Percentiles rank a stretch among this genome's conserved stretches.
Evolutionary conservation across 1,139 yeast genomes (phyloP).

Genomic region (Pneumocystis carinii): DNA sequence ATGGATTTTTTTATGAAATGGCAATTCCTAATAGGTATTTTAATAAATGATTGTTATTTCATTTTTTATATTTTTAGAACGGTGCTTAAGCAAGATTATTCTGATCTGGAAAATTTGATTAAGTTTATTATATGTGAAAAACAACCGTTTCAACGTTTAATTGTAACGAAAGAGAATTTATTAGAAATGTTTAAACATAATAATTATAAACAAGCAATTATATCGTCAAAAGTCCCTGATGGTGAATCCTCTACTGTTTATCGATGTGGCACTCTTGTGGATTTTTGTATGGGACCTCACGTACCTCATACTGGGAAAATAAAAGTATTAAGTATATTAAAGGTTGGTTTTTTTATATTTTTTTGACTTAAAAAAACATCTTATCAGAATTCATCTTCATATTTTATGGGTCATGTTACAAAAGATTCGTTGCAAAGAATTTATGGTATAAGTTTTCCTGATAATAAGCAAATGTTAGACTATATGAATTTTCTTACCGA

Average conservation of each 20-base stretch:
- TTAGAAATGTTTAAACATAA: conserved; percentile 89
- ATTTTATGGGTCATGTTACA: conserved; percentile 82
- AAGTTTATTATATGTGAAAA: conserved; percentile 88
- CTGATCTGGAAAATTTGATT: conserved; percentile 71
- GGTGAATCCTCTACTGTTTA: conserved; percentile 93
- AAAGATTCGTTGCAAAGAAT: conserved; percentile 95
- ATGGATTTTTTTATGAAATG: conserved; percentile 97
- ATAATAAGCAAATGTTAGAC: conserved; percentile 89
- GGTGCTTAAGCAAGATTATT: conserved; percentile 71
- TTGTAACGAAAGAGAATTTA: conserved; percentile 78
- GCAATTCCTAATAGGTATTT: conserved; percentile 41
- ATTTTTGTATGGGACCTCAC: conserved; percentile 96
- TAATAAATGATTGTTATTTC: background rate
- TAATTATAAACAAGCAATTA: conserved; percentile 84
- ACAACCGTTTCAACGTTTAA: conserved; percentile 90
- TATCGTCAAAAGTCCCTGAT: conserved; percentile 81
- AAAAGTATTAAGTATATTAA: conserved; percentile 84
- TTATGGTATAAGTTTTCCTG: conserved; percentile 98
- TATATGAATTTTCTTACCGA: conserved; percentile 90
- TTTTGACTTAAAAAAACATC: background rate
- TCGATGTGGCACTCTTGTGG: conserved; percentile 95
- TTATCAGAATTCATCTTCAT: conserved; percentile 66
- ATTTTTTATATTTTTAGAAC: conserved; percentile 26
- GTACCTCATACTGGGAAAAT: conserved; percentile 95
- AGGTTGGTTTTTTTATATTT: conserved; percentile 19